Conservation (phyloP, 345 rosid genomes). For the Eutrema japonicum region DNA sequence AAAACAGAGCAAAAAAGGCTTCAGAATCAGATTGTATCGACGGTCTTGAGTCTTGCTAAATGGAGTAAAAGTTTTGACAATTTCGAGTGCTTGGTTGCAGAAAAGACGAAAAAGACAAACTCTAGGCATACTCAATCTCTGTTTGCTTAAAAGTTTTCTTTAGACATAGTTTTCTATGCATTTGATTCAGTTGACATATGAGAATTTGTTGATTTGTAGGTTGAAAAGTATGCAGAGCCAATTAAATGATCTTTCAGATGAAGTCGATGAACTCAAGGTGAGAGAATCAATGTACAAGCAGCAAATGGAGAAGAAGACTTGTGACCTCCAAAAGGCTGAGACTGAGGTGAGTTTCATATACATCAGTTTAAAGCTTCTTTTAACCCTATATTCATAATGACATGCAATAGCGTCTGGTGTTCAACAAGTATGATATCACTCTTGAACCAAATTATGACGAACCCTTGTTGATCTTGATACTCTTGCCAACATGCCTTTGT, state of each 20-base stretch:
- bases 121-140: constrained; percentile 49
- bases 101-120: constrained; percentile 43
- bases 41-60: constrained; percentile 39
- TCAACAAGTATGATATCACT: background rate
- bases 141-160: background rate
- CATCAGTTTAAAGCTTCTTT: background rate
- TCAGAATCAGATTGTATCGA: constrained; percentile 51
- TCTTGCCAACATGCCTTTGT: background rate
- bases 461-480: background rate
- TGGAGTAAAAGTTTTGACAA: constrained; percentile 43
- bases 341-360: constrained; percentile 60
- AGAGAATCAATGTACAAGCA: constrained; percentile 53
- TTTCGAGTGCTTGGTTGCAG: constrained; percentile 49
- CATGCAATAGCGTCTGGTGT: background rate
- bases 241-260: constrained; percentile 47
- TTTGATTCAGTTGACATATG: constrained; percentile 5
- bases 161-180: constrained; percentile 2
- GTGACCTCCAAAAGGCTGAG: constrained; percentile 84
- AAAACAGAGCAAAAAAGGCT: constrained; percentile 54
- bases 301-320: constrained; percentile 57
- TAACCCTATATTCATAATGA: background rate
- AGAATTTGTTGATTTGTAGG: constrained; percentile 50
- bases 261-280: constrained; percentile 49
- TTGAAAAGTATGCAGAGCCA: constrained; percentile 52
- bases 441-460: background rate